Base-by-base conservation (phyloP, 129 eudicot genomes). In the Heracleum sosnowskyi region DNA sequence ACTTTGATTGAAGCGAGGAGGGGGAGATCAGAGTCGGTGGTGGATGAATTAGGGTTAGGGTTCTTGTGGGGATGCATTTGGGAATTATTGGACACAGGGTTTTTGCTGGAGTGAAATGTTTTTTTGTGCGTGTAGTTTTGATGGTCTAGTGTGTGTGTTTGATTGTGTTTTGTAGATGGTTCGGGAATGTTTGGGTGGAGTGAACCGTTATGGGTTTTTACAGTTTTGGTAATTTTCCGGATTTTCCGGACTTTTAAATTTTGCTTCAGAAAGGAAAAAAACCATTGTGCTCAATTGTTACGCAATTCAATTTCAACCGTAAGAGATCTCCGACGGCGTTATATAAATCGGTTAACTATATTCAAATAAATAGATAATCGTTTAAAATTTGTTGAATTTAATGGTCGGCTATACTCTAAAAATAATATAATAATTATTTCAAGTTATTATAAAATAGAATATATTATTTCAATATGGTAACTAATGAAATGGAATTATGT, bases 1-100 rank as follows among this genome's bases (percentile, higher is more conserved):
- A 92, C 92, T 84, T 87, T 89, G 86, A 92, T 84, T 69, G 91
- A 35, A 79, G 98, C 91, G 79, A 89, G 86, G 0, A 89, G 86
- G 3, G 98, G 96, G 11, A 92, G 83, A 78, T 92, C 97, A 62
- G 91, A 87, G 45, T 89, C 91, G 49, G 89, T 84, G 71, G 73
- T 69, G 78, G 83, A 39, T n/a, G 66, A 57, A 26, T 57, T 57
- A 64, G 71, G 35, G 69, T 62, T 62, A 36, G 75, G 53, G 51
- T 72, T 42, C 79, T 87, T 82, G 17, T 78, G 79, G 28, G 84
- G 86, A 75, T 88, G 87, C 90, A 86, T 86, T 63, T 75, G 35
- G 35, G 37, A 36, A 74, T 16, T 53, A 83, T 79, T 57, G 15
- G 13, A 0, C 2, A n/a, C 7, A 12, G 82, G 83, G 81, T 45